Evolutionary conservation across 129 eudicot species (phyloP).

Genomic region (Tagetes patula): DNA sequence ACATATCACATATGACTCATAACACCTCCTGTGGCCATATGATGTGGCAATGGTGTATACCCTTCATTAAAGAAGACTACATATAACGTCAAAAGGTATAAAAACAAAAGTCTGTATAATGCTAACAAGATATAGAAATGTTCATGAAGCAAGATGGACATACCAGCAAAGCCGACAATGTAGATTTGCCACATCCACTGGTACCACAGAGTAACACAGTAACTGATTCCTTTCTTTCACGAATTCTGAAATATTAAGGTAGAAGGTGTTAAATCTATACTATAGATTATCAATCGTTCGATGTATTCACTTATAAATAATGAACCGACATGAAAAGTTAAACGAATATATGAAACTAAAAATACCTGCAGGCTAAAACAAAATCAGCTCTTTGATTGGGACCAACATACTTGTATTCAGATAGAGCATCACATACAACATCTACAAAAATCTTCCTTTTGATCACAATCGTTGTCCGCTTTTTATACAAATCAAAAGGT

Average conservation of each 20-base stretch:
- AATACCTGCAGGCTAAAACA: constrained; percentile 89
- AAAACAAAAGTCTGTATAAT: background rate
- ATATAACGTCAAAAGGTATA: background rate
- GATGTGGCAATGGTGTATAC: too few relatives aligned
- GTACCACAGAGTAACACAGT: constrained; percentile 88
- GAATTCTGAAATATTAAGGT: constrained; percentile 45
- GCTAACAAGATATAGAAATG: background rate
- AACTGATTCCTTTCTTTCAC: constrained; percentile 90
- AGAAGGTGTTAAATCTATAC: background rate
- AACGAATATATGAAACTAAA: background rate
- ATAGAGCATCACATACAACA: constrained; percentile 77
- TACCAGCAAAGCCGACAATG: constrained; percentile 92
- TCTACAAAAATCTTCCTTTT: constrained; percentile 58
- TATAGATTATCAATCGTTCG: background rate
- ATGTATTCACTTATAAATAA: background rate
- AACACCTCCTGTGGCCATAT: too few relatives aligned
- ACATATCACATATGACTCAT: too few relatives aligned
- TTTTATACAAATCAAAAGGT: constrained; percentile 78
- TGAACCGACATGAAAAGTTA: background rate
- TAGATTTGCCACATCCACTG: constrained; percentile 98
- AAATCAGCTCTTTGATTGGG: constrained; percentile 94
- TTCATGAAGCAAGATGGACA: background rate
- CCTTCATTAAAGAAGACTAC: background rate
- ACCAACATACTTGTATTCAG: constrained; percentile 92
- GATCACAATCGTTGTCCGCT: constrained; percentile 76